Evolutionary conservation across 2,329 filamentous ascomycete species (phyloP).

Genomic region (Bipolaris bicolor): DNA sequence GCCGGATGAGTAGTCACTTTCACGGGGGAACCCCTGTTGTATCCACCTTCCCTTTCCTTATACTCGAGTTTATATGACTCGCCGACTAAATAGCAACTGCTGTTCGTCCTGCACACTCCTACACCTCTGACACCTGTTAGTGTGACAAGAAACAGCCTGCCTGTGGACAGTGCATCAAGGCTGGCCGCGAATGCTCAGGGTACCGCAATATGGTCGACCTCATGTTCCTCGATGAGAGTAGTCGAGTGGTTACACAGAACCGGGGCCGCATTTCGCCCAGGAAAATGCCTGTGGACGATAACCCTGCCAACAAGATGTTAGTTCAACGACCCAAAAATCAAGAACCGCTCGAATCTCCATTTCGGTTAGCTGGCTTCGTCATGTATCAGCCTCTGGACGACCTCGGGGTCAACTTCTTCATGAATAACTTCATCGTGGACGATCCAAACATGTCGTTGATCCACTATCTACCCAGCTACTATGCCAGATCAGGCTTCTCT

Average conservation of each 20-base stretch:
- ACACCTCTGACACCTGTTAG: conserved; percentile 18
- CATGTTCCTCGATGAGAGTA: conserved; percentile 39
- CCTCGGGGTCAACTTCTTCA: conserved; percentile 38
- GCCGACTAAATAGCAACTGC: neutral
- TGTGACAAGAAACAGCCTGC: conserved; percentile 34
- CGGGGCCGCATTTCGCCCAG: conserved; percentile 1
- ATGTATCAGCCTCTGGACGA: conserved; percentile 34
- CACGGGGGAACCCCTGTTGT: neutral
- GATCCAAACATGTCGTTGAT: conserved; percentile 31
- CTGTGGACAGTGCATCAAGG: conserved; percentile 37
- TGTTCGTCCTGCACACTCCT: neutral
- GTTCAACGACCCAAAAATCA: neutral
- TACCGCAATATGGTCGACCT: conserved; percentile 38
- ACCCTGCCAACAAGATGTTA: neutral
- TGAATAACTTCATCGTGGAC: conserved; percentile 34
- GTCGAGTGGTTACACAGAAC: conserved; percentile 27
- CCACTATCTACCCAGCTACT: conserved; percentile 33
- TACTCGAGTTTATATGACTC: neutral
- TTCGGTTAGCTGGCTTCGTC: conserved; percentile 27
- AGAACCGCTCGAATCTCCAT: conserved; percentile 2
- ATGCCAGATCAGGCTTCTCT: conserved; percentile 21
- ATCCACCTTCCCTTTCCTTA: neutral
- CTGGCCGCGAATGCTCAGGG: conserved; percentile 33
- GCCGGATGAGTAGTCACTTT: conserved; percentile 25
- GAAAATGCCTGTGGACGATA: neutral